phyloP scores from a whole-genome alignment of 345 rosid genomes.

The Balakata baccata region DNA sequence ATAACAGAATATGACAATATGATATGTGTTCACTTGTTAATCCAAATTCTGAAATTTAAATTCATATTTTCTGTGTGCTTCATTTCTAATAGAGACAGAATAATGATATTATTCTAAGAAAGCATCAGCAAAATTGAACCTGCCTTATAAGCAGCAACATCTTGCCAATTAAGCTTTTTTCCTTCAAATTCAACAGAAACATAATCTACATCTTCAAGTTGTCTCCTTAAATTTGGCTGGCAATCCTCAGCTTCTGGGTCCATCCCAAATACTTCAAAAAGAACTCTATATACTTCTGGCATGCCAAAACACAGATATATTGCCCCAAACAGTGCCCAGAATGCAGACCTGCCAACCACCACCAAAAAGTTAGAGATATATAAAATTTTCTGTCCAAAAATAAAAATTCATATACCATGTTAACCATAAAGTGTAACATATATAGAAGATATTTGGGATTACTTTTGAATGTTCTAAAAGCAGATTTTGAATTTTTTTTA shows the following conservation, averaged over 20 bases:
- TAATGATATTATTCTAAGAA: background rate
- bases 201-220: constrained; percentile 91
- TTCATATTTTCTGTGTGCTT: background rate
- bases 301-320: constrained; percentile 89
- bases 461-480: too few relatives aligned
- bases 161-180: constrained; percentile 80
- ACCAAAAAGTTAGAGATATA: constrained; percentile 6
- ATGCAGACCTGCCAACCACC: constrained; percentile 59
- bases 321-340: constrained; percentile 95
- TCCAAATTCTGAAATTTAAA: background rate
- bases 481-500: too few relatives aligned
- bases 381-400: too few relatives aligned
- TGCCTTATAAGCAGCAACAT: constrained; percentile 85
- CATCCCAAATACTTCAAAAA: constrained; percentile 96
- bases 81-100: background rate
- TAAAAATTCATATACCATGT: constrained; percentile 1
- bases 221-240: constrained; percentile 87
- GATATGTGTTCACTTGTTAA: background rate
- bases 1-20: background rate
- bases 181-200: constrained; percentile 92
- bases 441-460: too few relatives aligned
- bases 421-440: background rate
- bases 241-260: constrained; percentile 92
- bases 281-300: constrained; percentile 93
- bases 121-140: constrained; percentile 11